Conservation (phyloP, 2,329 filamentous ascomycete species). For the Fusarium ambrosium region DNA sequence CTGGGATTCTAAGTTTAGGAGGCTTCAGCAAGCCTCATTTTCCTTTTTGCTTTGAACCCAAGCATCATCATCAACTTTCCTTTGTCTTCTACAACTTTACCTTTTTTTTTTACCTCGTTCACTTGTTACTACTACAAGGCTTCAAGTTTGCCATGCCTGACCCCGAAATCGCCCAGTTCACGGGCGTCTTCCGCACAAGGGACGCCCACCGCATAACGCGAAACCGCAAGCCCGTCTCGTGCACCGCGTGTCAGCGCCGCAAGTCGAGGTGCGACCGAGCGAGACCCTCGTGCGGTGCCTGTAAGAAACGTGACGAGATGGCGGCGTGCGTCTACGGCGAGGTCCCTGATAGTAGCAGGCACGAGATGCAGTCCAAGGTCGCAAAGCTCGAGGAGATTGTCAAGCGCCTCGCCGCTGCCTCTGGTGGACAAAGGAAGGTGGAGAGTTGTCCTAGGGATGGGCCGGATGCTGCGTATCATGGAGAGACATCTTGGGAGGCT, state of each 20-base stretch:
- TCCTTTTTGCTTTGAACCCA: background rate
- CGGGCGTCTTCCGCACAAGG: conserved; percentile 55
- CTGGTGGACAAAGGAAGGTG: background rate
- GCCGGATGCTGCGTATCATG: conserved; percentile 49
- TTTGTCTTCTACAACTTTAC: background rate
- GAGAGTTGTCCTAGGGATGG: conserved; percentile 14
- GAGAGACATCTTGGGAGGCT: conserved; percentile 57
- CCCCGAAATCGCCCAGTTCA: conserved; percentile 40
- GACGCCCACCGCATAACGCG: conserved; percentile 53
- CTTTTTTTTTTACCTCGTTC: background rate
- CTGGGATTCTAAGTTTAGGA: background rate
- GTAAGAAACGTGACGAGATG: conserved; percentile 55
- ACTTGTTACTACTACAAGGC: background rate
- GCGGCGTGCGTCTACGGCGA: conserved; percentile 51
- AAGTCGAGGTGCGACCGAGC: conserved; percentile 60
- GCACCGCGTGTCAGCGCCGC: conserved; percentile 57
- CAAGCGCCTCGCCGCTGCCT: conserved; percentile 50
- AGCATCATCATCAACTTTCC: background rate
- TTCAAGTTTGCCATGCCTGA: conserved; percentile 37
- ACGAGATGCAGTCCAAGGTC: conserved; percentile 57
- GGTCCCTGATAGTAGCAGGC: conserved; percentile 26
- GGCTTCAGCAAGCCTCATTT: background rate
- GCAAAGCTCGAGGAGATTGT: conserved; percentile 59
- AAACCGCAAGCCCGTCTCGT: conserved; percentile 59
- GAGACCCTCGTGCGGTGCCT: conserved; percentile 56